A percentile compares a stretch with the other conserved stretches of the same genome.
Conservation (phyloP, 192 early-diverging fungal genomes). For the Funneliformis geosporum region DNA sequence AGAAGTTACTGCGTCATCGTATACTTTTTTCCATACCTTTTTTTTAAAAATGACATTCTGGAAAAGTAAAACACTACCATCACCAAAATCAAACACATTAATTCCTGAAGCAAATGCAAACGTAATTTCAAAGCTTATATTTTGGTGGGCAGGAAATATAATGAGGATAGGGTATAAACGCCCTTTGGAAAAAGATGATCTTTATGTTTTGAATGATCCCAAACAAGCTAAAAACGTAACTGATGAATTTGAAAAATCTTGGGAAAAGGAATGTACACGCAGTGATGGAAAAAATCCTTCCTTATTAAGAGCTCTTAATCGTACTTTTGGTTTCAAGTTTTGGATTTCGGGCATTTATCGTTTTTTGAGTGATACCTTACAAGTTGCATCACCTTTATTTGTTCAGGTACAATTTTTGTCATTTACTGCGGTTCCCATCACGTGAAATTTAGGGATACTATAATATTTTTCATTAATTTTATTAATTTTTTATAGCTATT, state of each 20-base stretch:
- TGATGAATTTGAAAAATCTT: constrained; percentile 36
- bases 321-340: constrained; percentile 43
- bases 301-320: constrained; percentile 45
- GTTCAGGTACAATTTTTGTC: constrained; percentile 27
- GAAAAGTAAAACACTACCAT: background rate
- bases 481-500: background rate
- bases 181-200: constrained; percentile 62
- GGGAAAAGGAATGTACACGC: constrained; percentile 32
- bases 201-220: constrained; percentile 49
- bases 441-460: background rate
- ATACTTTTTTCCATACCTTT: no score
- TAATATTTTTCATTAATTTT: background rate
- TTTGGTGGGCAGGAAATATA: constrained; percentile 63
- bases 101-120: constrained; percentile 58
- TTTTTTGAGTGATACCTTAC: constrained; percentile 42
- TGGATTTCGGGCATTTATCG: constrained; percentile 42
- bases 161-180: constrained; percentile 68
- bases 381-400: constrained; percentile 34
- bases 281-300: constrained; percentile 37
- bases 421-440: background rate
- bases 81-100: background rate
- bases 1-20: no score
- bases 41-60: background rate
- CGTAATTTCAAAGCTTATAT: constrained; percentile 58
- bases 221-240: constrained; percentile 37